Evolutionary conservation across 1,284 basidiomycete species (phyloP).

Genomic region (Fomitopsis betulina): DNA sequence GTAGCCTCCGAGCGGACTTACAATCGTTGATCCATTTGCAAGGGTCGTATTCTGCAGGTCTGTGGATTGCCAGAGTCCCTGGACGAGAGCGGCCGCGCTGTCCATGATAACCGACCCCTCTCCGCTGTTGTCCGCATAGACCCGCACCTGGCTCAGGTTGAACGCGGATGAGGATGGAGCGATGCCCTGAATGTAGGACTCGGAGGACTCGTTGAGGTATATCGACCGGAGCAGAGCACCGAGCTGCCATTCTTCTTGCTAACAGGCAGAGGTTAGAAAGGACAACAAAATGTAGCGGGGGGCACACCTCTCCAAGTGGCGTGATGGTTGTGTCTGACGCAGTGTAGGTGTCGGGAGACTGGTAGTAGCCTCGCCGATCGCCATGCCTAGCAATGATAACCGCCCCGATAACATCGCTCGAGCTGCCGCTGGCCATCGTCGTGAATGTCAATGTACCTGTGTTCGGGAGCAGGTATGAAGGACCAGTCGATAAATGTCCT

Average conservation of each 20-base stretch:
- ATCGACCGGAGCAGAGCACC: constrained; percentile 36
- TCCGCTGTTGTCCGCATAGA: constrained; percentile 43
- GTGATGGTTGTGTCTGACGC: constrained; percentile 43
- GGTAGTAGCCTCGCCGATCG: constrained; percentile 42
- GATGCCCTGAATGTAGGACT: constrained; percentile 32
- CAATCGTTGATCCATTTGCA: constrained; percentile 43
- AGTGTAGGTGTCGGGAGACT: constrained; percentile 36
- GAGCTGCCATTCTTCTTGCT: constrained; percentile 41
- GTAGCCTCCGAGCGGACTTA: constrained; percentile 47
- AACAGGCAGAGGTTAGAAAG: background rate
- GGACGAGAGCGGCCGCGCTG: constrained; percentile 41
- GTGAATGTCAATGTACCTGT: too few species aligned
- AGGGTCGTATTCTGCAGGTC: constrained; percentile 30
- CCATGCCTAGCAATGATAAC: constrained; percentile 48
- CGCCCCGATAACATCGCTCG: constrained; percentile 33
- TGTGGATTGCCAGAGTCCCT: constrained; percentile 43
- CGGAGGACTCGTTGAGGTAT: constrained; percentile 35
- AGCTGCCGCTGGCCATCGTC: background rate
- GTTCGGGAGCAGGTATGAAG: background rate
- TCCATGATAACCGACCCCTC: constrained; percentile 50
- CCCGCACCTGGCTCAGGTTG: constrained; percentile 31
- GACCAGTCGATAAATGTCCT: background rate
- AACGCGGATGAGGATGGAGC: constrained; percentile 26
- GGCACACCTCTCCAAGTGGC: constrained; percentile 39
- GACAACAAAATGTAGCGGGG: background rate